Base-by-base conservation (phyloP, 1,139 yeast species). In the Scheffersomyces quercinus region DNA sequence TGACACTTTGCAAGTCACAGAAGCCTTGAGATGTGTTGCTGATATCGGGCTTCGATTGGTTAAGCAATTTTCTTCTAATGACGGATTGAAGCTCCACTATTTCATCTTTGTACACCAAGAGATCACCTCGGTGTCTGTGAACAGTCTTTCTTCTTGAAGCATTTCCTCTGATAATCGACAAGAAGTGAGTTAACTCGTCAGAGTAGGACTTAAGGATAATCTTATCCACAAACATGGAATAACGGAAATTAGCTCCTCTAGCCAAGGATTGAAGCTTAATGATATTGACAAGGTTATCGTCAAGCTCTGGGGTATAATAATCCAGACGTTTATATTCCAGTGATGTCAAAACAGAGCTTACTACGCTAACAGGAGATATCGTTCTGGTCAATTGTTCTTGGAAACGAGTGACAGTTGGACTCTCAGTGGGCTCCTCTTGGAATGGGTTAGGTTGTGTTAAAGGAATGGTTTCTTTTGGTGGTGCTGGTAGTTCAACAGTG, bases 231-330 rank as follows among this genome's bases (percentile, higher is more conserved):
- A 82, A 83, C 69, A 83, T 70, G 26, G 66, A 66, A 59, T 83
- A 86, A 39, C 95, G 73, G 48, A 80, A 67, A 42, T 79, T 71
- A 1, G 87, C 83, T 26, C 91, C 93, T 52, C 87, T 70, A 7
- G 85, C 75, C 28, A 82, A 64, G 0, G 89, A 76, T 58, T 86
- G 93, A 28, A 85, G 67, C 45, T 67, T 64, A 56, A 73, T 58
- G 36, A 73, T 58, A 42, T 69, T 58, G 4, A 50, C 24, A 2
- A 55, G 39, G 39, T 65, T 56, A 5, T 45, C 30, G 33, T 64
- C 65, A 29, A 67, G 48, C 39, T 62, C 67, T n/a, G 62, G 62
- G 39, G 58, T 54, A 51, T 58, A 59, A 43, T 47, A 57, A 35
- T 35, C 43, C 30, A 44, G 43, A n/a, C 9, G 11, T 2, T 7